Percentiles rank a stretch among this genome's conserved stretches.
These are phyloP conservation scores for Limonomyces culmigenus DNA, from an alignment of 1,284 basidiomycete species.

Conservation along the genomic window DNA sequence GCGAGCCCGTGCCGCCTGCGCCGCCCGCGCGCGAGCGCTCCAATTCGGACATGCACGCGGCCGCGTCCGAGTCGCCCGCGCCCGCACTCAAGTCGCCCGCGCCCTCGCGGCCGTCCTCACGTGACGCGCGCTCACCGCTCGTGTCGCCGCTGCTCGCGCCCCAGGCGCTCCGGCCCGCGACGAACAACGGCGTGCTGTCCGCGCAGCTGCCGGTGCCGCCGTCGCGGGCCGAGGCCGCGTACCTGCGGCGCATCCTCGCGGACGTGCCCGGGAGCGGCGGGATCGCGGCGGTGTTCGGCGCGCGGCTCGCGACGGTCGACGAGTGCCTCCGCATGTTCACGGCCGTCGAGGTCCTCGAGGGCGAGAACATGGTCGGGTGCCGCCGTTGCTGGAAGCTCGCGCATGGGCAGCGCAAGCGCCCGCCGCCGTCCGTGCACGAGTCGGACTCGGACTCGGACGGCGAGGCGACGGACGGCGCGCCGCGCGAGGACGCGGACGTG, in stretches of 20 bases:
- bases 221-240: slow-evolving; percentile 37
- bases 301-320: slow-evolving; percentile 38
- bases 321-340: slow-evolving; percentile 78
- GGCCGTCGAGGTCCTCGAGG: slow-evolving; percentile 78
- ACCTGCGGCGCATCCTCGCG: slow-evolving; percentile 46
- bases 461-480: slow-evolving; percentile 12
- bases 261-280: slow-evolving; percentile 27
- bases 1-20: background rate
- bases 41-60: background rate
- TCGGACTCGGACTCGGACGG: slow-evolving; percentile 17
- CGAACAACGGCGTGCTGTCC: background rate
- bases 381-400: slow-evolving; percentile 83
- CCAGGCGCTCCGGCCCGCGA: background rate
- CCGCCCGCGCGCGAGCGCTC: slow-evolving; percentile 5
- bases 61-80: background rate
- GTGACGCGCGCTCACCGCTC: background rate
- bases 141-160: background rate
- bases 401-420: slow-evolving; percentile 45
- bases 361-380: slow-evolving; percentile 89
- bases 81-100: background rate
- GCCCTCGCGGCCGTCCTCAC: background rate
- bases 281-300: slow-evolving; percentile 30
- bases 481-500: slow-evolving; percentile 5
- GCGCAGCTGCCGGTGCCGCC: background rate
- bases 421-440: slow-evolving; percentile 16